Conservation (phyloP, 2,329 filamentous ascomycete species). For the Endocalyx cinctus region DNA sequence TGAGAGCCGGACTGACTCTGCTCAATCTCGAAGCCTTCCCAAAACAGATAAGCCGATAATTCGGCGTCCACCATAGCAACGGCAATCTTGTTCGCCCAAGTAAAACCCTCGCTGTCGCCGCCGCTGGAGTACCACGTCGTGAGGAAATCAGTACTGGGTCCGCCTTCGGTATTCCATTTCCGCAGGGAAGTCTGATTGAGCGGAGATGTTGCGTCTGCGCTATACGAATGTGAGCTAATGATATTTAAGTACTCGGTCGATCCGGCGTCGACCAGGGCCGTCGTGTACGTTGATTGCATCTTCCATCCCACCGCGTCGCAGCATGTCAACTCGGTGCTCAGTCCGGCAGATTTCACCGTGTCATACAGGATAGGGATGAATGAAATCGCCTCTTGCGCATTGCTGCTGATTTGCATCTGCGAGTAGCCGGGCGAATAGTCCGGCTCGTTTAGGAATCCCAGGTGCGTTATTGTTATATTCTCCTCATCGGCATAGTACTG, state of each 20-base stretch:
- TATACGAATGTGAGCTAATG: constrained; percentile 11
- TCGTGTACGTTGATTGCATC: constrained; percentile 9
- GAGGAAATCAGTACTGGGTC: constrained; percentile 25
- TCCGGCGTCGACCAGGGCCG: constrained; percentile 7
- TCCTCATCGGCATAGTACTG: constrained; percentile 38
- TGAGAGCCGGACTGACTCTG: constrained; percentile 19
- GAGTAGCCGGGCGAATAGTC: constrained; percentile 32
- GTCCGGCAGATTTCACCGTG: no score
- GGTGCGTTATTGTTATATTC: constrained; percentile 37
- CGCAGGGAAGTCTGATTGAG: constrained; percentile 16
- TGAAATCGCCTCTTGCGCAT: constrained; percentile 24
- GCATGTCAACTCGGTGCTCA: constrained; percentile 36
- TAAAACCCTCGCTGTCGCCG: constrained; percentile 29
- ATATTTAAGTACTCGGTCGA: constrained; percentile 8
- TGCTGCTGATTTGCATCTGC: constrained; percentile 28
- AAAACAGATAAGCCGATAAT: constrained; percentile 42
- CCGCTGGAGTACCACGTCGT: constrained; percentile 34
- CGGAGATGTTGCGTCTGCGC: constrained; percentile 9
- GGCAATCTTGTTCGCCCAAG: constrained; percentile 26
- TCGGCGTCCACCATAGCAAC: constrained; percentile 36
- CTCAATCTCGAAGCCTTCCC: constrained; percentile 32
- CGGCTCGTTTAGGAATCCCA: constrained; percentile 44
- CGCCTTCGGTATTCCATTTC: constrained; percentile 41
- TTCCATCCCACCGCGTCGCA: constrained; percentile 32
- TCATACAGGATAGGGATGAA: constrained; percentile 31